Base-by-base conservation (phyloP, 2,329 filamentous ascomycete genomes). In the Fonsecaea erecta region DNA sequence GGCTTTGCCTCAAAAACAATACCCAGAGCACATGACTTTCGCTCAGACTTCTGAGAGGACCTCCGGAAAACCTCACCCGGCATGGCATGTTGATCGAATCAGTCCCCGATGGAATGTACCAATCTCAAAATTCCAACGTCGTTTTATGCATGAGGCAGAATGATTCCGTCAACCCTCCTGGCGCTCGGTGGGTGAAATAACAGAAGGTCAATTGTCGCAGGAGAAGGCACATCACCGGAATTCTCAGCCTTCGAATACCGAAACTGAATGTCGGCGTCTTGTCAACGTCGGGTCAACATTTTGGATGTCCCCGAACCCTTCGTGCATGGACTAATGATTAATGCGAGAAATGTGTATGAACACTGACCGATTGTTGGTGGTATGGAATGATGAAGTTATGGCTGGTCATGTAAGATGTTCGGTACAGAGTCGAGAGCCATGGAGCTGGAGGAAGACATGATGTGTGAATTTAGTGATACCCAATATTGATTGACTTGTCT, bases 371-470 rank as follows among this genome's bases (percentile, higher is more conserved):
- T 24, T 3, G 37, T 9, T 43, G 21, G 24, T 24, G 11, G 14
- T 14, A 26, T 26, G 18, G 43, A 48, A 11, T 9, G 7, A 12
- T 24, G 9, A 48, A 48, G 21, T 26, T 48, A 26, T 26, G 43
- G 43, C 43, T 48, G 43, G 43, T 48, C 40, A 48, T 48, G 43
- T 48, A 48, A 24, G 43, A 48, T 21, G 43, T 48, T 24, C 28
- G 8, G 28, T 30, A 30, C 18, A 11, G 11, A 24, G 37, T 24
- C 3, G 24, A 24, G 43, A 43, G 18, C 21, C n/a, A 26, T 1
- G 11, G 43, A 3, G 43, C 21, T 26, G 21, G 37, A 40, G 7
- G 18, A 21, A 18, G 40, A 48, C 21, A 48, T 48, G 43, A 48
- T 12, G 26, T 48, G 43, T 48, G 43, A 21, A 26, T 14, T 48